phyloP scores from a whole-genome alignment of 2,329 filamentous ascomycete genomes.

The Neonectria magnoliae region DNA sequence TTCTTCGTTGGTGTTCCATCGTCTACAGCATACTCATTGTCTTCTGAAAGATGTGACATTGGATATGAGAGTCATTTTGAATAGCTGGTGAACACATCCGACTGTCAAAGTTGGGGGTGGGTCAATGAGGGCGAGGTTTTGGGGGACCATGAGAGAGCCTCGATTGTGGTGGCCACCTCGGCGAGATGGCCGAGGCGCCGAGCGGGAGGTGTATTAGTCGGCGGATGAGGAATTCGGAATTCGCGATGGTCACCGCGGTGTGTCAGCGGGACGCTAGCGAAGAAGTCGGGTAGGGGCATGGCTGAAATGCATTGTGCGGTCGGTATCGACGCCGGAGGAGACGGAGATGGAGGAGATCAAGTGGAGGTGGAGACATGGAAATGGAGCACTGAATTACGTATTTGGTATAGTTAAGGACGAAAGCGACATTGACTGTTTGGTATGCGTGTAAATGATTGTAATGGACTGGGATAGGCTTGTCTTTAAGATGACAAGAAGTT shows the following conservation, averaged over 20 bases:
- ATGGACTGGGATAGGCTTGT: neutral
- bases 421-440: neutral
- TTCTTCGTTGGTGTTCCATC: neutral
- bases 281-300: neutral
- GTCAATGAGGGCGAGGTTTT: neutral
- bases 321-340: constrained; percentile 9
- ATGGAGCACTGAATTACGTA: neutral
- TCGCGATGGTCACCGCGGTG: constrained; percentile 22
- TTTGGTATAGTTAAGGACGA: neutral
- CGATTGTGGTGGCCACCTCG: neutral
- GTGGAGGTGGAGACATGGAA: neutral
- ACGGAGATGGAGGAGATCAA: constrained; percentile 1
- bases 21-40: neutral
- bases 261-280: constrained; percentile 8
- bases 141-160: neutral
- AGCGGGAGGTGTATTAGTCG: neutral
- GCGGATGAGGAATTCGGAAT: neutral
- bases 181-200: constrained; percentile 20
- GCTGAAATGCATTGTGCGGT: constrained; percentile 10
- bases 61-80: neutral
- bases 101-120: neutral
- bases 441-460: neutral
- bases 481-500: neutral
- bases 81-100: neutral
- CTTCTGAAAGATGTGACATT: neutral